phyloP scores from a whole-genome alignment of 192 early-diverging fungal genomes.

The Coemansia aciculifera region DNA sequence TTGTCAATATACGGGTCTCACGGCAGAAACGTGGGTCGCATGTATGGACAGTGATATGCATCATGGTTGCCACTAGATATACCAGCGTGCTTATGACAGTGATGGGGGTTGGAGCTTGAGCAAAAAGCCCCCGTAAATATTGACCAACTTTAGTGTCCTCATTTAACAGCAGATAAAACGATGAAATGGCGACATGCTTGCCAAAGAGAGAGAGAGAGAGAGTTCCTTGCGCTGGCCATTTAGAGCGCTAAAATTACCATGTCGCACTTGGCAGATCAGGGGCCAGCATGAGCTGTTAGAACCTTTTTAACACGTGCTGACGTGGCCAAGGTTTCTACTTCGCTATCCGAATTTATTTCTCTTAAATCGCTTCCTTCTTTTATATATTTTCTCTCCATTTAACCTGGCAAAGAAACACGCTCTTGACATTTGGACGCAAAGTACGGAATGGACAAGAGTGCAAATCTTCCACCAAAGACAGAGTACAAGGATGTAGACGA shows the following conservation, averaged over 20 bases:
- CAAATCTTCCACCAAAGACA: not conserved
- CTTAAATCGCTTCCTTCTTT: not conserved
- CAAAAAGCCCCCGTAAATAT: too few relatives aligned
- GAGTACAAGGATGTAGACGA: not conserved
- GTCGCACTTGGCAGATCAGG: not conserved
- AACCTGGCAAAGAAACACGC: not conserved
- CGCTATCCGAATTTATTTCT: not conserved
- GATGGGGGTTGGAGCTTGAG: too few relatives aligned
- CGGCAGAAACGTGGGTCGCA: not conserved
- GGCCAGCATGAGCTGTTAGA: not conserved
- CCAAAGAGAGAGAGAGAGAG: too few relatives aligned
- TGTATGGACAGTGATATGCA: too few relatives aligned
- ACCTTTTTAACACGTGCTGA: not conserved
- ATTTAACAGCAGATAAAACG: too few relatives aligned
- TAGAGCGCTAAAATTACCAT: not conserved
- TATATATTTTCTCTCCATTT: not conserved
- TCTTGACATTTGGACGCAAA: not conserved
- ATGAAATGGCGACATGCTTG: too few relatives aligned
- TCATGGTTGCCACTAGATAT: too few relatives aligned
- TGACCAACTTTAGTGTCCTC: too few relatives aligned
- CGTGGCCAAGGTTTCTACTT: not conserved
- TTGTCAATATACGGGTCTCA: not conserved
- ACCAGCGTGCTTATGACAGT: too few relatives aligned
- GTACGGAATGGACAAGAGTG: not conserved
- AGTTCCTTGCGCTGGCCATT: too few relatives aligned